phyloP scores from a whole-genome alignment of 1,139 yeast genomes.

The Pichia sp. region DNA sequence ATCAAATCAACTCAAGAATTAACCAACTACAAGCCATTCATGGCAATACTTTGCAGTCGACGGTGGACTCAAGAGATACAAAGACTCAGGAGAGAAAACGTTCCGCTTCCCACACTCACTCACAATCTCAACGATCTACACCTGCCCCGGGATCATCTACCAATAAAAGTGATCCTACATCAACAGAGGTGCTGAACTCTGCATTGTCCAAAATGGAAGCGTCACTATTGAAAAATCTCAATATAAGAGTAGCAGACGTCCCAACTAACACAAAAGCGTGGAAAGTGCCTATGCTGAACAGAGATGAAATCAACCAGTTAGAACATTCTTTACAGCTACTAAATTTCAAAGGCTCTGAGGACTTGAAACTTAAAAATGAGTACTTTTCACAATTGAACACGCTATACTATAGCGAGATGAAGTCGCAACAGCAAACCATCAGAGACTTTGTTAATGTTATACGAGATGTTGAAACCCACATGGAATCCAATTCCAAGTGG shows the following conservation, averaged over 20 bases:
- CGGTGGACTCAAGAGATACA: not conserved
- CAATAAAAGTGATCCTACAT: not conserved
- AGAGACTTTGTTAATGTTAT: constrained; percentile 15
- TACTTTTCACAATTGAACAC: constrained; percentile 19
- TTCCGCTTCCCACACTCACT: no score
- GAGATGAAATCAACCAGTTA: constrained; percentile 17
- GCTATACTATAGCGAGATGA: constrained; percentile 22
- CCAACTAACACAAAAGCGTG: constrained; percentile 11
- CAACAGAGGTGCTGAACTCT: constrained; percentile 4
- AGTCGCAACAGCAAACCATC: constrained; percentile 21
- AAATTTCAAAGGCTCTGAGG: constrained; percentile 19
- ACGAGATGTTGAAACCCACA: constrained; percentile 4
- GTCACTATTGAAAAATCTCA: constrained; percentile 19
- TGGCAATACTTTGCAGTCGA: not conserved
- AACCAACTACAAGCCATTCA: constrained; percentile 12
- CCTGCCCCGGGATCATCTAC: no score
- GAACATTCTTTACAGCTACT: constrained; percentile 24
- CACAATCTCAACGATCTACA: no score
- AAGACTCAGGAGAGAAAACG: no score
- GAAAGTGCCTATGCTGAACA: constrained; percentile 18
- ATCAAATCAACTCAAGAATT: constrained; percentile 18
- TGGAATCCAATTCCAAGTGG: constrained; percentile 4
- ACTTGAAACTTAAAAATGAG: constrained; percentile 16
- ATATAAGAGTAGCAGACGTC: constrained; percentile 8
- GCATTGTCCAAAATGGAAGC: constrained; percentile 8